A percentile compares a stretch with the other conserved stretches of the same genome.
These are phyloP conservation scores for Xylaria multiplex DNA, from an alignment of 2,329 filamentous ascomycete species.

Conservation along the genomic window DNA sequence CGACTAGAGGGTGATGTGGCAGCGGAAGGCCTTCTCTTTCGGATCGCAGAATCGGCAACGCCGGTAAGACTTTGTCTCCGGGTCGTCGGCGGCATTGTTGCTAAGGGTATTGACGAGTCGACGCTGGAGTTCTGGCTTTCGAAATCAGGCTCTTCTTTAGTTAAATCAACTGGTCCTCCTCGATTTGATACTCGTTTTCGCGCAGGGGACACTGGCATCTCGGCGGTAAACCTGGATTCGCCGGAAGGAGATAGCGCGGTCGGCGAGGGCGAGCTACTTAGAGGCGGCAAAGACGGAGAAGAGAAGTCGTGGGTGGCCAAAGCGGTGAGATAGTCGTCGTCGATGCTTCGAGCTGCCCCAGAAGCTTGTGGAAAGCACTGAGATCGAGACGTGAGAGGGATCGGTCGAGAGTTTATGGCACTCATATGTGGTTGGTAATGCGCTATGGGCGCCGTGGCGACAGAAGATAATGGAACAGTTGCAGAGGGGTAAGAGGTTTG, in stretches of 20 bases:
- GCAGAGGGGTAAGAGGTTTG: slow-evolving; percentile 7
- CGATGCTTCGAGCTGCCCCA: slow-evolving; percentile 21
- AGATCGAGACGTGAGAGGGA: slow-evolving; percentile 4
- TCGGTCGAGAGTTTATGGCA: slow-evolving; percentile 10
- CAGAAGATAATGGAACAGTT: slow-evolving; percentile 1
- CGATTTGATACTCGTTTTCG: slow-evolving; percentile 38
- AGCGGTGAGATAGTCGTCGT: slow-evolving; percentile 41
- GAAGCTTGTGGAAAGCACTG: not conserved
- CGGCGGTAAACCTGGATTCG: slow-evolving; percentile 36
- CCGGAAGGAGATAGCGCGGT: slow-evolving; percentile 26
- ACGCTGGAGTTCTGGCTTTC: slow-evolving; percentile 36
- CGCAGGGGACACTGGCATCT: slow-evolving; percentile 39
- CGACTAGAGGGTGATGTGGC: slow-evolving; percentile 38
- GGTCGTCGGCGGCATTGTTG: slow-evolving; percentile 40
- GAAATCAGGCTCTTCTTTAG: slow-evolving; percentile 44
- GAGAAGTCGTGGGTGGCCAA: slow-evolving; percentile 44
- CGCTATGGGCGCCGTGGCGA: slow-evolving; percentile 10
- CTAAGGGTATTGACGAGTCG: slow-evolving; percentile 36
- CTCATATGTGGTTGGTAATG: slow-evolving; percentile 27
- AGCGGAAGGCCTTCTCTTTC: slow-evolving; percentile 41
- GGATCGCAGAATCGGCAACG: slow-evolving; percentile 27
- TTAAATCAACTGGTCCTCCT: slow-evolving; percentile 41
- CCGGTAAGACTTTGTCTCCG: slow-evolving; percentile 34
- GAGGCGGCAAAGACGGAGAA: slow-evolving; percentile 47
- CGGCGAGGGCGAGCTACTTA: slow-evolving; percentile 41